A percentile compares a stretch with the other conserved stretches of the same genome.
Evolutionary conservation across 345 rosid genomes (phyloP).

Genomic region (Combretum micranthum): DNA sequence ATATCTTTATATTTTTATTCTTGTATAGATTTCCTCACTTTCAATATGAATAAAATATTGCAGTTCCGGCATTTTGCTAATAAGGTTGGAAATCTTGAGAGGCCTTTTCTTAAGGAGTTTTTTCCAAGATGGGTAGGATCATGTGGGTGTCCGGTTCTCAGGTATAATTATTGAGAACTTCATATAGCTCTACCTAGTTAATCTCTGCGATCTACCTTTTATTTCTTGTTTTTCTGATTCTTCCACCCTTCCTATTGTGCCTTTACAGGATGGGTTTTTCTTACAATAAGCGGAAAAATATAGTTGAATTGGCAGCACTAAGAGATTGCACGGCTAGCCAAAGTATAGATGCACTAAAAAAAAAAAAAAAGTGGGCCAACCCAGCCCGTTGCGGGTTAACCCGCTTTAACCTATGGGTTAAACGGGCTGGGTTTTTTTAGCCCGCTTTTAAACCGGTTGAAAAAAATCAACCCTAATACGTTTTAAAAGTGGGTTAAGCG

Average conservation of each 20-base stretch:
- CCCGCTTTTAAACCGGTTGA: too few species aligned
- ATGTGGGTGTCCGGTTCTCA: slow-evolving; percentile 82
- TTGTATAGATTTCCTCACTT: background rate
- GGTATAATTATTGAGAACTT: slow-evolving; percentile 35
- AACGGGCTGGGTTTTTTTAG: too few species aligned
- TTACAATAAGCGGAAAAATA: slow-evolving; percentile 88
- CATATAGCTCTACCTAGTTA: slow-evolving; percentile 4
- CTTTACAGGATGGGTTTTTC: slow-evolving; percentile 91
- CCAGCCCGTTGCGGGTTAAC: too few species aligned
- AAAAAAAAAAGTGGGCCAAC: too few species aligned
- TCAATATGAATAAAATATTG: slow-evolving; percentile 17
- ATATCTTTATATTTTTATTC: too few species aligned
- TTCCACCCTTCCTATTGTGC: slow-evolving; percentile 6
- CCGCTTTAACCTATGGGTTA: too few species aligned
- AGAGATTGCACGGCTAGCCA: slow-evolving; percentile 73
- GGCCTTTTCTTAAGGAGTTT: slow-evolving; percentile 91
- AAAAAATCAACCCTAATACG: too few species aligned
- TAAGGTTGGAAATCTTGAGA: slow-evolving; percentile 92
- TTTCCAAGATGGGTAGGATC: slow-evolving; percentile 91
- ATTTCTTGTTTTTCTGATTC: slow-evolving; percentile 10
- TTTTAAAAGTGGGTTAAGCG: too few species aligned
- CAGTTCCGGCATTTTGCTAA: slow-evolving; percentile 94
- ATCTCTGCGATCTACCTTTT: slow-evolving; percentile 7
- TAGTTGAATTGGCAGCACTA: slow-evolving; percentile 85
- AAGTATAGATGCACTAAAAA: slow-evolving; percentile 52